phyloP scores from a whole-genome alignment of 148 eudicot genomes.

The Simmondsia chinensis region DNA sequence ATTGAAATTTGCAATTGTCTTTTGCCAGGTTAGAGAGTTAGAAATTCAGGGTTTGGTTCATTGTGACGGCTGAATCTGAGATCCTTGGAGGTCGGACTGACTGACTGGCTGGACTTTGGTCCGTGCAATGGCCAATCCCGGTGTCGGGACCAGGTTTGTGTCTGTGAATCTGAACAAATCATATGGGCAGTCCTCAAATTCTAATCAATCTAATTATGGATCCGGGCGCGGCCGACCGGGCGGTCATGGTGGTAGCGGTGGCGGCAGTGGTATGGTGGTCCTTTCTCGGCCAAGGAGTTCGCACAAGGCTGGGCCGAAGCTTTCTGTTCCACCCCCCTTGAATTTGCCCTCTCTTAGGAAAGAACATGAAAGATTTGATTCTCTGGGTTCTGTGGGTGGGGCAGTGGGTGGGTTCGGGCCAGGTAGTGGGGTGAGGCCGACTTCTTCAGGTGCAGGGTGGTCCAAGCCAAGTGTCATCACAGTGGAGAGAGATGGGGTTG shows the following conservation, averaged over 20 bases:
- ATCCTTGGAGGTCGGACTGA: slow-evolving; percentile 11
- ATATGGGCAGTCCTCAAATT: slow-evolving; percentile 54
- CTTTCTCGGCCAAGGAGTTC: slow-evolving; percentile 58
- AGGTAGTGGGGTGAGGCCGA: slow-evolving; percentile 64
- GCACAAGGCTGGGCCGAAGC: slow-evolving; percentile 60
- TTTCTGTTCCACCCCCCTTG: slow-evolving; percentile 99
- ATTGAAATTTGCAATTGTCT: too few species aligned
- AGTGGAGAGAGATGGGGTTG: slow-evolving; percentile 40
- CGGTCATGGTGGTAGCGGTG: slow-evolving; percentile 25
- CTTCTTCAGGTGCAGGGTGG: slow-evolving; percentile 74
- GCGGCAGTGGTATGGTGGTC: slow-evolving; percentile 80
- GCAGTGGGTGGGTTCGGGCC: slow-evolving; percentile 27
- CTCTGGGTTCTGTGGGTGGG: slow-evolving; percentile 56
- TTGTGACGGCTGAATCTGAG: slow-evolving; percentile 3
- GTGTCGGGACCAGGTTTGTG: slow-evolving; percentile 55
- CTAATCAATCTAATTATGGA: slow-evolving; percentile 41
- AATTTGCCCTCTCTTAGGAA: slow-evolving; percentile 90
- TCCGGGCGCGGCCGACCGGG: slow-evolving; percentile 26
- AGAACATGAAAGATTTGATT: slow-evolving; percentile 84
- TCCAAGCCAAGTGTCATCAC: slow-evolving; percentile 49
- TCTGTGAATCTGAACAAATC: slow-evolving; percentile 91
- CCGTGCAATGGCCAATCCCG: slow-evolving; percentile 73
- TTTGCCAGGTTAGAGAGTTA: slow-evolving; percentile 17
- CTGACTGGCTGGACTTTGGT: slow-evolving; percentile 11
- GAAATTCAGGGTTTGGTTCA: background rate